Percentiles rank a stretch among this genome's conserved stretches.
These are phyloP conservation scores for Colletotrichum spinosum DNA, from an alignment of 2,329 filamentous ascomycete species.

Conservation along the genomic window DNA sequence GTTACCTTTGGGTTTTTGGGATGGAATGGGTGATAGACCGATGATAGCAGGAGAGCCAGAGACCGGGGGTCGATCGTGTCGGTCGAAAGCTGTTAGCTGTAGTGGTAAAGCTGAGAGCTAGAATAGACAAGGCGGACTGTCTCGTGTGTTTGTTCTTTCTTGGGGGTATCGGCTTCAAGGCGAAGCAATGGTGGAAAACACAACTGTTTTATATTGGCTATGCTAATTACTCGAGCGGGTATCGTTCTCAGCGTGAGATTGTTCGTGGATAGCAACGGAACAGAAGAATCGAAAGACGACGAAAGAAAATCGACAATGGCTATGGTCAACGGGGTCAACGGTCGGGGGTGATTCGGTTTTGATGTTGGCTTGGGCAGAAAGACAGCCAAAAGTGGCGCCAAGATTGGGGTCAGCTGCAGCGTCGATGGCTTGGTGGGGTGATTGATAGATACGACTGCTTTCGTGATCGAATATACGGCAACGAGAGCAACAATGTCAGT, in stretches of 20 bases:
- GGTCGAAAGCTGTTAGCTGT: constrained; percentile 24
- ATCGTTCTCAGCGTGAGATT: constrained; percentile 9
- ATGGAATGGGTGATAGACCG: background rate
- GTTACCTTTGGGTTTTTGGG: constrained; percentile 14
- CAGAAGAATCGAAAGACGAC: constrained; percentile 20
- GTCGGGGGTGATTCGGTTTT: constrained; percentile 27
- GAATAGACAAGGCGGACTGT: constrained; percentile 13
- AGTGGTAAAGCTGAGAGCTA: constrained; percentile 21
- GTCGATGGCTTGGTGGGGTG: constrained; percentile 18
- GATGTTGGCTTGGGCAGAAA: constrained; percentile 33
- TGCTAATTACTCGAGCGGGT: constrained; percentile 26
- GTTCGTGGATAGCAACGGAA: constrained; percentile 11
- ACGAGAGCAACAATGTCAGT: background rate
- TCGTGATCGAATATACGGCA: constrained; percentile 9
- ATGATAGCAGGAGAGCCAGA: background rate
- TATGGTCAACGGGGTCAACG: constrained; percentile 12
- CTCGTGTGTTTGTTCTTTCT: constrained; percentile 12
- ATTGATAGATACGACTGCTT: background rate
- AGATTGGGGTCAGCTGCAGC: constrained; percentile 9
- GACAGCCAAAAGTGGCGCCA: constrained; percentile 23
- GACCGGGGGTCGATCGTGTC: constrained; percentile 1
- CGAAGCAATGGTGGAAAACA: constrained; percentile 28
- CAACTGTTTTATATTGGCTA: constrained; percentile 36
- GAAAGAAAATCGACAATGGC: constrained; percentile 20
- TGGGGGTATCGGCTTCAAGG: constrained; percentile 22